Conservation (phyloP, 2,329 filamentous ascomycete species). For the Lecanoromycetidae sp. region DNA sequence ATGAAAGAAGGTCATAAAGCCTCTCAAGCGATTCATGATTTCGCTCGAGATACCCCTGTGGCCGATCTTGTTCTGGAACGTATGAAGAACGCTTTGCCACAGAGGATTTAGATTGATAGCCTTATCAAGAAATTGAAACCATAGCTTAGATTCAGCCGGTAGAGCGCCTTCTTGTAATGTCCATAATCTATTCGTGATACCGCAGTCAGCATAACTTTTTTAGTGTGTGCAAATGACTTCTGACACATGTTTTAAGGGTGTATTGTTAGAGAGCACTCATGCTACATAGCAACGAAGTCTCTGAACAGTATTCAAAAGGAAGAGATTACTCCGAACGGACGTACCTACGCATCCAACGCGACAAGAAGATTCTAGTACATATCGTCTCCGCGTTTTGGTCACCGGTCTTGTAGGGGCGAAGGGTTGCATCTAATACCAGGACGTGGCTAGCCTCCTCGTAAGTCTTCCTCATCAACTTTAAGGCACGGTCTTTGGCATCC, state of each 20-base stretch:
- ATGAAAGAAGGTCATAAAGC: not conserved
- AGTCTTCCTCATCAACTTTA: not conserved
- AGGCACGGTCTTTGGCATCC: not conserved
- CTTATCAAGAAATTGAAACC: slow-evolving; percentile 10
- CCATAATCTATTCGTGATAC: slow-evolving; percentile 8
- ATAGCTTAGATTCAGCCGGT: not conserved
- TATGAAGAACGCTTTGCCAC: not conserved
- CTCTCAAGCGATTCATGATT: not conserved
- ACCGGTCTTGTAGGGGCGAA: not conserved
- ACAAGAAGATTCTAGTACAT: slow-evolving; percentile 1
- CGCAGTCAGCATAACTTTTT: not conserved
- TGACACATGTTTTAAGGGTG: too few species aligned
- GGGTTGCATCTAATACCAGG: slow-evolving; percentile 1
- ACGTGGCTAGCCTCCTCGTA: not conserved
- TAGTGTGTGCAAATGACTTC: too few species aligned
- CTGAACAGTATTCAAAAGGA: too few species aligned
- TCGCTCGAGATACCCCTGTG: not conserved
- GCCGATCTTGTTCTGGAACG: not conserved
- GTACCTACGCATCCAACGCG: slow-evolving; percentile 5
- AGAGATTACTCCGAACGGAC: too few species aligned
- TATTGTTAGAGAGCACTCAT: too few species aligned
- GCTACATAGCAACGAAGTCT: too few species aligned
- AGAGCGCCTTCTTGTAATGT: slow-evolving; percentile 13
- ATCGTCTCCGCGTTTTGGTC: not conserved
- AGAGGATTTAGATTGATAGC: not conserved